Conservation (phyloP, 2,329 filamentous ascomycete genomes). For the Talaromyces sp. region DNA sequence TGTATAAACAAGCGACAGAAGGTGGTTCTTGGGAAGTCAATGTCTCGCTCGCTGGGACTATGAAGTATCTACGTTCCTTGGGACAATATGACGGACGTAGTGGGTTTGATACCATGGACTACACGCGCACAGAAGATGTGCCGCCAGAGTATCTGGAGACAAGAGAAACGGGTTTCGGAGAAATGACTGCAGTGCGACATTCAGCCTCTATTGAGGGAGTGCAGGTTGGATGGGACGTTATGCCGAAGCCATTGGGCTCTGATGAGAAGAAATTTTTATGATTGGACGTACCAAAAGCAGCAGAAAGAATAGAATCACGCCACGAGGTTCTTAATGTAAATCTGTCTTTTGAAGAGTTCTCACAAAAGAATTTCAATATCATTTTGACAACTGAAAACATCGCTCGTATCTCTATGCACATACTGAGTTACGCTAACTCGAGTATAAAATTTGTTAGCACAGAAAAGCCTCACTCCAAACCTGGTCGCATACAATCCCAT, state of each 20-base stretch:
- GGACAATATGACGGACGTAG: slow-evolving; percentile 49
- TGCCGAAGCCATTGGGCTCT: slow-evolving; percentile 52
- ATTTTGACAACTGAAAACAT: too few relatives aligned
- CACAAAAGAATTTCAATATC: too few relatives aligned
- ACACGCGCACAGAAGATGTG: slow-evolving; percentile 32
- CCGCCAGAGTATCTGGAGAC: slow-evolving; percentile 44
- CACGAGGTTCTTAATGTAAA: too few relatives aligned
- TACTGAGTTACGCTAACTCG: too few relatives aligned
- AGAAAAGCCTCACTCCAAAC: too few relatives aligned
- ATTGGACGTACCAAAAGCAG: too few relatives aligned
- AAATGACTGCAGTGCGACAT: slow-evolving; percentile 50
- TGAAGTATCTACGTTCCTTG: slow-evolving; percentile 57
- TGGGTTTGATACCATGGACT: slow-evolving; percentile 46
- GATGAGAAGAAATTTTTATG: slow-evolving; percentile 32
- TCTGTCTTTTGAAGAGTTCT: too few relatives aligned
- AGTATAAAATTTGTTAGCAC: too few relatives aligned
- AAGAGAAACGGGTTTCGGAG: slow-evolving; percentile 48
- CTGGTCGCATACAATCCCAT: too few relatives aligned
- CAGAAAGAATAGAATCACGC: background rate
- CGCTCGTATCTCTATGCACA: too few relatives aligned
- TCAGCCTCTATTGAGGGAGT: slow-evolving; percentile 49
- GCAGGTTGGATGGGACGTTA: slow-evolving; percentile 51
- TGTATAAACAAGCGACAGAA: slow-evolving; percentile 48
- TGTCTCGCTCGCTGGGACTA: slow-evolving; percentile 56
- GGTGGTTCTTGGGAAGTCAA: slow-evolving; percentile 54